Evolutionary conservation across 768 basidiomycete species (phyloP).

Genomic region (Collybiopsis luxurians): DNA sequence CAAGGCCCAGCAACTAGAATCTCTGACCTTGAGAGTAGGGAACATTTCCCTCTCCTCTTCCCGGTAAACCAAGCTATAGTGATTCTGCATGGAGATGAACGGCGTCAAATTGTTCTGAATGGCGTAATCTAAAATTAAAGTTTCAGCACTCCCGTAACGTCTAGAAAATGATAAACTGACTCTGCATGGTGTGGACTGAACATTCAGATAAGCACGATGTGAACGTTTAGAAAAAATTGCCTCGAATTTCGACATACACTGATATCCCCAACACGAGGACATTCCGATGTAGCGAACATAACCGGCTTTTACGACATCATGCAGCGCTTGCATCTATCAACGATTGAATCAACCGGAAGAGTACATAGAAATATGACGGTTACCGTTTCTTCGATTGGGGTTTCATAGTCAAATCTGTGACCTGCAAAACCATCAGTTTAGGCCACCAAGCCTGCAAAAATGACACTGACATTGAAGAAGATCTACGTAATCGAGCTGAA

Average conservation of each 20-base stretch:
- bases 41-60: constrained; percentile 69
- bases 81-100: constrained; percentile 73
- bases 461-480: constrained; percentile 51
- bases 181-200: constrained; percentile 55
- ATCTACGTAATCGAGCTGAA: constrained; percentile 56
- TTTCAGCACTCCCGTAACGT: neutral
- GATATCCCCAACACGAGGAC: neutral
- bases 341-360: neutral
- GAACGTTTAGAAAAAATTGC: neutral
- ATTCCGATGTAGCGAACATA: constrained; percentile 47
- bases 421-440: constrained; percentile 19
- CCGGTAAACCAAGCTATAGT: constrained; percentile 57
- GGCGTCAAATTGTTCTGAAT: constrained; percentile 54
- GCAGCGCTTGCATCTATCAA: constrained; percentile 45
- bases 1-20: no score
- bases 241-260: constrained; percentile 43
- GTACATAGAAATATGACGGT: neutral
- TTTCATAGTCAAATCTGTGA: constrained; percentile 29
- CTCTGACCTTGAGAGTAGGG: constrained; percentile 47
- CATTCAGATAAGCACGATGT: neutral
- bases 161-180: constrained; percentile 23
- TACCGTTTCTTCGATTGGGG: constrained; percentile 26
- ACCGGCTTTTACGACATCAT: constrained; percentile 48
- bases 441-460: no score
- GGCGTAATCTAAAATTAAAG: constrained; percentile 50